Base-by-base conservation (phyloP, 306 rosid species). In the Cicer bijugum region DNA sequence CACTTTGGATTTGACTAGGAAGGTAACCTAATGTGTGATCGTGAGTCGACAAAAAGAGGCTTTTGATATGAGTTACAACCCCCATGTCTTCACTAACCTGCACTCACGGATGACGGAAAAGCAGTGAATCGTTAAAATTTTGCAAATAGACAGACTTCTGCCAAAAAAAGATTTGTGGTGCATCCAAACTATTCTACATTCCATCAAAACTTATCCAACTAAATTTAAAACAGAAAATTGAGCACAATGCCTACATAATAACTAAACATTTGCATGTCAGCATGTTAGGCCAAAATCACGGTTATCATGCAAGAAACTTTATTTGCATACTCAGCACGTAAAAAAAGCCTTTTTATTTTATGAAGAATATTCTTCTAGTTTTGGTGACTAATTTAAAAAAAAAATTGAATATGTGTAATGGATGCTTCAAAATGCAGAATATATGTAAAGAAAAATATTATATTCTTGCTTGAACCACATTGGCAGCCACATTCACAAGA, bases 1-100 rank as follows among this genome's bases (percentile, higher is more conserved):
- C 67, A 80, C 79, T 83, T 57, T 79, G 94, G 71, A 63, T 66
- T 74, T 78, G 85, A 78, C 64, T 51, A 61, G 83, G 83, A 74
- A 77, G 65, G 67, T 52, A 77, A 66, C 69, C 89, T 42, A 75
- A 42, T 9, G 87, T 62, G 69, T 60, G 83, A 83, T 83, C 87
- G 51, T 81, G 92, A 66, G 89, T 70, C 38, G 88, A 82, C 83
- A 85, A 76, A 69, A 91, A 89, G 57, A 84, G 82, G 78, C 78
- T 87, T 88, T 86, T 88, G 67, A 89, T 80, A 79, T 75, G 86
- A 67, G 82, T 78, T 60, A 91, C 87, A 72, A 86, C 45, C 79
- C 64, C 81, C 77, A 78, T 81, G 87, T 89, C 90, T 87, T 94
- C 97, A 78, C 42, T 62, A 60, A 94, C 89, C 97, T 94, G 89